Base-by-base conservation (phyloP, 108 stramenopile genomes). In the Epithemia pelagica region DNA sequence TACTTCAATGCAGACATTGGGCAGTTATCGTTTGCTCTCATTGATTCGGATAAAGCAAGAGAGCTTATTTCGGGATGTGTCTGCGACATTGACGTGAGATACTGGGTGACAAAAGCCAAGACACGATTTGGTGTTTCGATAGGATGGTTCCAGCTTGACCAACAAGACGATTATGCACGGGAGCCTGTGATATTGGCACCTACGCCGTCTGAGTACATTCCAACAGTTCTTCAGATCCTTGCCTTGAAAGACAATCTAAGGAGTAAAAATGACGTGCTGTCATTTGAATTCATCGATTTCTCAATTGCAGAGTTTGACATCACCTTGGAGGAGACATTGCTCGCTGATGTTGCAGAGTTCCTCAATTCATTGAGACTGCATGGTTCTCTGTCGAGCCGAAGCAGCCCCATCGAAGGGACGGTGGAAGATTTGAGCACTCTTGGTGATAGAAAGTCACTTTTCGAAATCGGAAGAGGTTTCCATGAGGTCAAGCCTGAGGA, bases 161-260 rank as follows among this genome's bases (percentile, higher is more conserved):
- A 94, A 30, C 92, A 94, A 67, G 68, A 59, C 21, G 67, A 68
- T 52, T 69, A 77, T 18, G 65, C 80, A 8, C 62, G 74, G 54
- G 92, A 86, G 62, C 88, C 89, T 25, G 85, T 94, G 53, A 76
- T 91, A 0, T 71, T 94, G 1, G 79, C 89, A 21, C 89, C 89
- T 32, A 84, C 84, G 30, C 89, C 89, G 32, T 66, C 73, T 0
- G 78, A 78, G 8, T 61, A 70, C 59, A 58, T 23, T 21, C 72
- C 79, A 21, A 80, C 86, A 55, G 82, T 88, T 2, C 62, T 89
- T 15, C 89, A 94, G 53, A 77, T 91, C 37, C 78, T 90, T 25
- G 81, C 79, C 7, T 61, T 88, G 65, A 94, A 84, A 68, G 85
- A 94, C 75, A 94, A 94, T 68, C 62, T 86, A 24, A 67, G 87